A percentile compares a stretch with the other conserved stretches of the same genome.
These are phyloP conservation scores for Ophidiomyces ophidiicola DNA, from an alignment of 2,329 filamentous ascomycete genomes.

Conservation along the genomic window DNA sequence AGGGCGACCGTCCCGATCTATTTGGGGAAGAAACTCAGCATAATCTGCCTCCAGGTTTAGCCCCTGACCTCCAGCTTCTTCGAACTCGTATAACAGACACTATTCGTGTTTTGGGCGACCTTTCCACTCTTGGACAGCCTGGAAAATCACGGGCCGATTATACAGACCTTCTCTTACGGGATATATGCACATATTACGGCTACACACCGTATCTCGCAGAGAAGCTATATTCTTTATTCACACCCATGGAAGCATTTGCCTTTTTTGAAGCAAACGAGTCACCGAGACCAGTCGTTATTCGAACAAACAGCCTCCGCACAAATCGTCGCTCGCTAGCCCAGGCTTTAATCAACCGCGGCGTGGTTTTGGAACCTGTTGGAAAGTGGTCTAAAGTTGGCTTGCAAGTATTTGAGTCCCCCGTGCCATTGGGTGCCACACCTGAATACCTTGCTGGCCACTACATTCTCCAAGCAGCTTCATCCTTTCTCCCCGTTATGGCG, in stretches of 20 bases:
- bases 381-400: constrained; percentile 98
- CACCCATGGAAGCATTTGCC: constrained; percentile 84
- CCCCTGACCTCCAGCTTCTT: constrained; percentile 80
- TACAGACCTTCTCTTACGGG: constrained; percentile 70
- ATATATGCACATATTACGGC: constrained; percentile 92
- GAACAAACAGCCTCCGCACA: constrained; percentile 85
- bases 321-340: constrained; percentile 73
- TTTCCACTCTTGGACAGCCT: constrained; percentile 66
- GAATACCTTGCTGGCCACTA: constrained; percentile 97
- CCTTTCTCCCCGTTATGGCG: constrained; percentile 95
- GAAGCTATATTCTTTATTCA: constrained; percentile 87
- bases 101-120: constrained; percentile 80
- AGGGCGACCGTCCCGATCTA: constrained; percentile 56
- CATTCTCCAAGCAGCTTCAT: constrained; percentile 91
- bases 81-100: constrained; percentile 85
- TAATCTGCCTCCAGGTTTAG: constrained; percentile 51
- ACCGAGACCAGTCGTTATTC: constrained; percentile 81
- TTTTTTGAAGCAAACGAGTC: constrained; percentile 99
- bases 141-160: constrained; percentile 80
- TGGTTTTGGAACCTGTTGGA: constrained; percentile 89
- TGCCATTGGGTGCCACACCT: constrained; percentile 83
- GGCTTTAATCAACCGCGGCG: constrained; percentile 86
- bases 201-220: constrained; percentile 92
- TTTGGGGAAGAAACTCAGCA: constrained; percentile 47
- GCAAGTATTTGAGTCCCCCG: constrained; percentile 84